Percentiles rank a stretch among this genome's conserved stretches.
These are phyloP conservation scores for Endogone sp. DNA, from an alignment of 192 early-diverging fungal species.

Conservation along the genomic window DNA sequence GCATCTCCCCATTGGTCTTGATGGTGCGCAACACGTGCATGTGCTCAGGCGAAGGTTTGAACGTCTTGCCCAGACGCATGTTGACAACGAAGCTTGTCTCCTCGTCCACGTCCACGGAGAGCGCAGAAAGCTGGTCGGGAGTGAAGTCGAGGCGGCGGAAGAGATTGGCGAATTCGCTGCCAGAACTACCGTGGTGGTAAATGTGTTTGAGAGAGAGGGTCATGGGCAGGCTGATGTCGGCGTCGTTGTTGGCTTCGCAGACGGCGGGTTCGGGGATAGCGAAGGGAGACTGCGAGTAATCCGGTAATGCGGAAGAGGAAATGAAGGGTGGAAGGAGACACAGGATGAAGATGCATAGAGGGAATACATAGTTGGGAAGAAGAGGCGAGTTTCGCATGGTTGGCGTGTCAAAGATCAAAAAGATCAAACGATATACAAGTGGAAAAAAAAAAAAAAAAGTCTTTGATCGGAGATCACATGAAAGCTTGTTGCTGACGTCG, in stretches of 20 bases:
- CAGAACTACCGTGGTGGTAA: conserved; percentile 25
- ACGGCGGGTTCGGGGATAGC: not conserved
- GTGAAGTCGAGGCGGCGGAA: conserved; percentile 16
- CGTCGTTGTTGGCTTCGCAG: not conserved
- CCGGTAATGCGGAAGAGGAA: not conserved
- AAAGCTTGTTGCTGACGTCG: too few relatives aligned
- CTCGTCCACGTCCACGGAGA: not conserved
- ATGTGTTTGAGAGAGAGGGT: conserved; percentile 17
- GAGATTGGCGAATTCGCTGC: conserved; percentile 16
- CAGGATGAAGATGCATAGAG: not conserved
- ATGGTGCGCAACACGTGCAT: not conserved
- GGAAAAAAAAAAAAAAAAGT: too few relatives aligned
- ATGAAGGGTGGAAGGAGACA: not conserved
- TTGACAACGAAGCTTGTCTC: not conserved
- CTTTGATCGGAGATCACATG: too few relatives aligned
- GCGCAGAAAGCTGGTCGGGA: not conserved
- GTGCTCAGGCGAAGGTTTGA: not conserved
- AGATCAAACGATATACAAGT: not conserved
- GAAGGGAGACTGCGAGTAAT: not conserved
- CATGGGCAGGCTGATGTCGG: not conserved
- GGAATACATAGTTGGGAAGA: not conserved
- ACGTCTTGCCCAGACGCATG: not conserved
- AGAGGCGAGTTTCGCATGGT: not conserved
- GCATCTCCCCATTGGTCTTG: not conserved
- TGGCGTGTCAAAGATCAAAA: not conserved